Evolutionary conservation across 2,329 filamentous ascomycete genomes (phyloP), one percentile per base, ranked within the genome.

Genomic region (Ceratocystis alfenasii): DNA sequence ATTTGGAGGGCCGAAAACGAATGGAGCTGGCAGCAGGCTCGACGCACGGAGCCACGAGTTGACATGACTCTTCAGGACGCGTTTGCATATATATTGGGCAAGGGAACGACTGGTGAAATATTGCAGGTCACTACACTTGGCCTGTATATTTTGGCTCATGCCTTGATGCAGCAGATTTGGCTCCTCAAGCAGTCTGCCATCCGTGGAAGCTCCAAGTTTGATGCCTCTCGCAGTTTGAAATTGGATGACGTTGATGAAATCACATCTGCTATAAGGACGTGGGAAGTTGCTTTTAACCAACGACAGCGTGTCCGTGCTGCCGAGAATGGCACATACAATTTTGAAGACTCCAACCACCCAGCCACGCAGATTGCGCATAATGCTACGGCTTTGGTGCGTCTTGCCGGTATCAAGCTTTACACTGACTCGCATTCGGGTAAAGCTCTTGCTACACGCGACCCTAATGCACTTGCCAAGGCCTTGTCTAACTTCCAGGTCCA

Each of bases 111-210:
- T 22, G 46, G 65, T 12, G 65, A 62, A 36, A 36, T 57, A 20
- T 22, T 65, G 0, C 78, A 79, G 57, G 76, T 83, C 66, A 83
- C 82, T 0, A 83, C 84, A 0, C 74, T 88, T 5, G 87, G 86
- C 0, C 87, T 87, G 70, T 89, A 90, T 69, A 81, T 88, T 6
- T 77, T 90, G 44, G 86, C 90, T 2, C 86, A 89, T 70, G 86
- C 86, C 2, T 73, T 90, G 28, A 80, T 89, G 10, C 87, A 90
- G 70, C 86, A 89, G 68, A 85, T 90, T 17, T 89, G 86, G 72
- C 77, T 89, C 46, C 73, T 88, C 25, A 87, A 87, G 70, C 83
- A 87, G 70, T 84, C 83, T 0, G 82, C 80, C 0, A 79, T 84
- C 62, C 77, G 78, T 1, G 74, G 77, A 1, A 75, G 78, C 0